Evolutionary conservation across 352 stramenopile species (phyloP).

Genomic region (Globisporangium irregulare): DNA sequence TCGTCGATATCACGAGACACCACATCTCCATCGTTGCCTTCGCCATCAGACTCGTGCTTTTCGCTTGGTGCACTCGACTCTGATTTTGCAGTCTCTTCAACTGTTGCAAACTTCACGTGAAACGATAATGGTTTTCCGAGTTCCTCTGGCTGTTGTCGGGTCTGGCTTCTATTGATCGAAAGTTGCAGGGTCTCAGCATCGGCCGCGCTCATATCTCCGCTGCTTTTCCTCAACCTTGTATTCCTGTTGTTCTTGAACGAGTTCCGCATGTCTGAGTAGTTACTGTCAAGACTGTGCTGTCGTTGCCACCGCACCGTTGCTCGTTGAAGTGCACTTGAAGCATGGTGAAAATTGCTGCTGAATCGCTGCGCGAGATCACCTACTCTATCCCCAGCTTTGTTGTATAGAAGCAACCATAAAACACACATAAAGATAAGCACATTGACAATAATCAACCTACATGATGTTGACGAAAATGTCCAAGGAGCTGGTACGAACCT

Average conservation of each 20-base stretch:
- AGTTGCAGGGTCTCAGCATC: constrained; percentile 7
- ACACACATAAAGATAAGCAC: constrained; percentile 1
- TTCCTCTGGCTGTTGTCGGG: constrained; percentile 11
- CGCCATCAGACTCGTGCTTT: background rate
- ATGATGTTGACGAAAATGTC: background rate
- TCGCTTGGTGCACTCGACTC: constrained; percentile 7
- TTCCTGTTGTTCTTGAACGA: constrained; percentile 24
- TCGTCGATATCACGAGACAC: background rate
- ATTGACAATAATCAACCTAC: background rate
- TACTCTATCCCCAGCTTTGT: constrained; percentile 4
- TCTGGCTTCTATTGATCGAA: background rate
- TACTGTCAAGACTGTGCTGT: constrained; percentile 31
- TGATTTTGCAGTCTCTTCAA: constrained; percentile 9
- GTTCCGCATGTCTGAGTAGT: constrained; percentile 21
- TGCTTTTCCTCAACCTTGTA: constrained; percentile 28
- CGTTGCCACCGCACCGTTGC: constrained; percentile 31
- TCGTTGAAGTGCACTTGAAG: constrained; percentile 20
- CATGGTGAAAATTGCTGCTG: constrained; percentile 25
- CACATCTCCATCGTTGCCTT: background rate
- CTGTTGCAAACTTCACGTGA: background rate
- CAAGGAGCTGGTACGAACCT: background rate
- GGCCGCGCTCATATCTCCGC: constrained; percentile 23
- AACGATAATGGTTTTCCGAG: constrained; percentile 19
- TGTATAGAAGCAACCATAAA: background rate
- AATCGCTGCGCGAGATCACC: constrained; percentile 18